Evolutionary conservation across 441 rosid species (phyloP).

Genomic region (Arabidopsis lyrata): DNA sequence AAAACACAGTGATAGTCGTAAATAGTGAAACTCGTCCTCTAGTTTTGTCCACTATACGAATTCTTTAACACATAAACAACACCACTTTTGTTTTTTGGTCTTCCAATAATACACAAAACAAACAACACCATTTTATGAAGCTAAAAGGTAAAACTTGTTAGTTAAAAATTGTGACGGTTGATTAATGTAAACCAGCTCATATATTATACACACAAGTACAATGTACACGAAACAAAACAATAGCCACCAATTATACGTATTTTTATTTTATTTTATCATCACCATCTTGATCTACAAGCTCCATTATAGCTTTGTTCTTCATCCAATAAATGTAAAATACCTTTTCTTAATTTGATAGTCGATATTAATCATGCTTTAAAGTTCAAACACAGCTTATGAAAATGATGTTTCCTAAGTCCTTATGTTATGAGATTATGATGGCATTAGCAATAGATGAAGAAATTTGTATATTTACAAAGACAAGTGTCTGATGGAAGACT

Average conservation of each 20-base stretch:
- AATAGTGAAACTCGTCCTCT: neutral
- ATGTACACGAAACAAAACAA: neutral
- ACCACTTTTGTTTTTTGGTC: too few species aligned
- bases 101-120: too few species aligned
- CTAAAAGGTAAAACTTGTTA: neutral
- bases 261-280: neutral
- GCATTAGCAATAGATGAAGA: neutral
- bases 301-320: neutral
- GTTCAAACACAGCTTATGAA: constrained; percentile 18
- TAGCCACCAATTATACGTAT: neutral
- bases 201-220: neutral
- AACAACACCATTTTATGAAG: neutral
- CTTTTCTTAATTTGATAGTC: neutral
- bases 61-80: neutral
- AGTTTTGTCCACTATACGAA: neutral
- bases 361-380: constrained; percentile 4
- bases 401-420: constrained; percentile 6
- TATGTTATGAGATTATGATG: constrained; percentile 12
- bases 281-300: neutral
- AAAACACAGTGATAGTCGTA: neutral
- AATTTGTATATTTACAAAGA: neutral
- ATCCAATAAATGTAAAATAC: neutral
- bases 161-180: neutral
- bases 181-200: too few species aligned
- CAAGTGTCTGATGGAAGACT: neutral